Evolutionary conservation across 2,329 filamentous ascomycete species (phyloP).

Genomic region (Talaromyces amestolkiae): DNA sequence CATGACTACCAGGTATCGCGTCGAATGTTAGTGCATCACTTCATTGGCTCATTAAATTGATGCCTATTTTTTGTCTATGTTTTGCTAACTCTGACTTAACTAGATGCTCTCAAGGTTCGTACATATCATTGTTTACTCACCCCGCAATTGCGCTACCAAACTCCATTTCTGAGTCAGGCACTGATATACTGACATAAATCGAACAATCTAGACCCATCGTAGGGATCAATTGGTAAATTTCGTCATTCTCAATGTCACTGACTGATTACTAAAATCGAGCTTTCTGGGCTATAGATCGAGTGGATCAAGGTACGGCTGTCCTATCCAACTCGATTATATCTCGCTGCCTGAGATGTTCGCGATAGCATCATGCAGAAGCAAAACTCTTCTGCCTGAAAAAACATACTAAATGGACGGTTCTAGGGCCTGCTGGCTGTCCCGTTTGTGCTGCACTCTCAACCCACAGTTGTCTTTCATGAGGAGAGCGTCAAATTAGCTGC

Average conservation of each 20-base stretch:
- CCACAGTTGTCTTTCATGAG: slow-evolving; percentile 77
- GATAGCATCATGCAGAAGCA: background rate
- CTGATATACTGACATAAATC: background rate
- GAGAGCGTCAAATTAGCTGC: slow-evolving; percentile 62
- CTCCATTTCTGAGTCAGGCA: background rate
- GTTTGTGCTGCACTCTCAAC: slow-evolving; percentile 94
- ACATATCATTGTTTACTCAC: background rate
- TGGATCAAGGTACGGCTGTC: slow-evolving; percentile 73
- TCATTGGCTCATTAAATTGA: slow-evolving; percentile 9
- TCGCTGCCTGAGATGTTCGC: slow-evolving; percentile 11
- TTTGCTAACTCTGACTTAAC: background rate
- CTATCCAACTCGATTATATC: slow-evolving; percentile 3
- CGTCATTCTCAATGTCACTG: background rate
- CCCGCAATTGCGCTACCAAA: background rate
- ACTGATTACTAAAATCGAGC: background rate
- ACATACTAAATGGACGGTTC: background rate
- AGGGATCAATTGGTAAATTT: slow-evolving; percentile 74
- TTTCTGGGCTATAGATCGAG: slow-evolving; percentile 56
- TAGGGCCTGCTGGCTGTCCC: slow-evolving; percentile 80
- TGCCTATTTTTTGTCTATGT: background rate
- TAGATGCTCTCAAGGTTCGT: slow-evolving; percentile 64
- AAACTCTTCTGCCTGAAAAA: slow-evolving; percentile 5
- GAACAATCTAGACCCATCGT: slow-evolving; percentile 71
- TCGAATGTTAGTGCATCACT: slow-evolving; percentile 63
- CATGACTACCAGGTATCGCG: slow-evolving; percentile 53